Percentiles rank a stretch among this genome's conserved stretches.
These are phyloP conservation scores for Ceratocystis alfenasii DNA, from an alignment of 2,329 filamentous ascomycete genomes.

Conservation along the genomic window DNA sequence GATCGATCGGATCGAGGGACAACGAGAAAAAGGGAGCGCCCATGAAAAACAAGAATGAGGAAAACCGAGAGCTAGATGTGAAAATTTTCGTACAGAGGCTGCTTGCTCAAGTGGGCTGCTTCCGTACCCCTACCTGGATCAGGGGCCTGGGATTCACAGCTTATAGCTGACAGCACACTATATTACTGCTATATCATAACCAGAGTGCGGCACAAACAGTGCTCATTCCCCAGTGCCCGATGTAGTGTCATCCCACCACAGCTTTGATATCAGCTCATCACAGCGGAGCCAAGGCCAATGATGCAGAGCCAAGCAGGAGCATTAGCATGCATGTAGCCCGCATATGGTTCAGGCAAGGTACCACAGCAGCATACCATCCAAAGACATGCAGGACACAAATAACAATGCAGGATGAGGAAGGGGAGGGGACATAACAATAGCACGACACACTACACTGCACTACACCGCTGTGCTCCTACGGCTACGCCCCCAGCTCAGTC, in stretches of 20 bases:
- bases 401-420: background rate
- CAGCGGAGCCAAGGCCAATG: no score
- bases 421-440: background rate
- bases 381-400: background rate
- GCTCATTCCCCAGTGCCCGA: no score
- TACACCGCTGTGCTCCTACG: background rate
- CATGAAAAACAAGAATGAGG: background rate
- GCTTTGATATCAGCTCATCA: no score
- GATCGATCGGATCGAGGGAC: background rate
- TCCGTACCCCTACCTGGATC: background rate
- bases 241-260: no score
- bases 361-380: background rate
- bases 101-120: background rate
- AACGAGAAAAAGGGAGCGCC: background rate
- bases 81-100: background rate
- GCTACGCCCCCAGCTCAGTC: background rate
- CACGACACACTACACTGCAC: background rate
- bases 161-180: no score
- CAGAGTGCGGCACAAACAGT: no score
- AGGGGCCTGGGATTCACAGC: background rate
- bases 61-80: background rate
- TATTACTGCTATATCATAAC: no score
- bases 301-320: background rate
- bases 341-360: constrained; percentile 5
- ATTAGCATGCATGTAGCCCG: constrained; percentile 7